Percentiles rank a stretch among this genome's conserved stretches.
phyloP scores from a whole-genome alignment of 805 yeast species.

The Ogataea glucozyma region DNA sequence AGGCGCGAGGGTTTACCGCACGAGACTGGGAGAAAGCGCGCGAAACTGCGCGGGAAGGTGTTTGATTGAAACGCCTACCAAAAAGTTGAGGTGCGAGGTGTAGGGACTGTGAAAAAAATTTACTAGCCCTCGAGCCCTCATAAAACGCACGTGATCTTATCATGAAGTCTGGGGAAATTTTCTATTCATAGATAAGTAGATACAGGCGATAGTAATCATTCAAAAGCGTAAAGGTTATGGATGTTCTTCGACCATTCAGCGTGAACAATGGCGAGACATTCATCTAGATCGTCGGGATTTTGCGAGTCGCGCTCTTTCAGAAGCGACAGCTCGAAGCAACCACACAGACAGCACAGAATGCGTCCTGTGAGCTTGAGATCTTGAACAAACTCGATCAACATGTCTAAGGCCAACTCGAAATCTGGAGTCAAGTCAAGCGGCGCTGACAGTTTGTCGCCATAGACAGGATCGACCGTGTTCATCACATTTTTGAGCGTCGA shows the following conservation, averaged over 20 bases:
- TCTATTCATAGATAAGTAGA: too few relatives aligned
- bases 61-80: neutral
- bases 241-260: slow-evolving; percentile 29
- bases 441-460: slow-evolving; percentile 12
- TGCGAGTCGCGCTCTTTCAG: neutral
- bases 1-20: too few relatives aligned
- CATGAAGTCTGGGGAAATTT: too few relatives aligned
- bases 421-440: slow-evolving; percentile 5
- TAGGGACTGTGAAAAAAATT: neutral
- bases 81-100: slow-evolving; percentile 3
- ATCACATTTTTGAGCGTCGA: slow-evolving; percentile 14
- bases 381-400: slow-evolving; percentile 27
- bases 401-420: slow-evolving; percentile 19
- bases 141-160: neutral
- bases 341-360: slow-evolving; percentile 38
- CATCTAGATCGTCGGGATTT: slow-evolving; percentile 6
- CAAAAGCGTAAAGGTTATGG: slow-evolving; percentile 38
- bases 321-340: slow-evolving; percentile 27
- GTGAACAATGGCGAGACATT: slow-evolving; percentile 15
- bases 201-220: too few relatives aligned
- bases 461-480: slow-evolving; percentile 15
- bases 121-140: slow-evolving; percentile 1
- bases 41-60: too few relatives aligned
- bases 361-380: slow-evolving; percentile 36
- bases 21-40: too few relatives aligned